A percentile compares a stretch with the other conserved stretches of the same genome.
Evolutionary conservation across 345 rosid genomes (phyloP).

Genomic region (Pugionium cornutum): DNA sequence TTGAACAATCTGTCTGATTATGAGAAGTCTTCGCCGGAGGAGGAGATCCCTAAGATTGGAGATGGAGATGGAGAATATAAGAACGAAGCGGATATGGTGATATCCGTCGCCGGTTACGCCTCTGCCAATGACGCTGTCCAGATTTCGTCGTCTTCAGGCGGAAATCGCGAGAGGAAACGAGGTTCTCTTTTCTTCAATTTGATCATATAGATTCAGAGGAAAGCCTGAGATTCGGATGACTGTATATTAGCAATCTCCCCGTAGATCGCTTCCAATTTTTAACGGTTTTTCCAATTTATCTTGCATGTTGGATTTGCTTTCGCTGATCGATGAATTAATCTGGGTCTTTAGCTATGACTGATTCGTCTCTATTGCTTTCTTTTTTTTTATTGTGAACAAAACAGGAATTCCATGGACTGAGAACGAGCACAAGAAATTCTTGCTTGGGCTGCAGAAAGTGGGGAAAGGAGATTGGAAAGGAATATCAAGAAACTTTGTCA

Average conservation of each 20-base stretch:
- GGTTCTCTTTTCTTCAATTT: conserved; percentile 47
- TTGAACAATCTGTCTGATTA: conserved; percentile 88
- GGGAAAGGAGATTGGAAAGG: conserved; percentile 99
- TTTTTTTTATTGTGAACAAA: neutral
- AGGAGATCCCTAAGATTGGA: conserved; percentile 36
- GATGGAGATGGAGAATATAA: conserved; percentile 34
- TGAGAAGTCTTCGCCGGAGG: conserved; percentile 47
- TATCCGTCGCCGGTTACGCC: conserved; percentile 54
- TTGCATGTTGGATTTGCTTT: conserved; percentile 26
- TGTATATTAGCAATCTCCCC: neutral
- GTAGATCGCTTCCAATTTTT: neutral
- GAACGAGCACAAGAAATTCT: conserved; percentile 87
- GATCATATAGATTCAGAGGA: conserved; percentile 29
- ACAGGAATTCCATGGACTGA: conserved; percentile 96
- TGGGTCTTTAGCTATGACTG: neutral
- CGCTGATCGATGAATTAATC: neutral
- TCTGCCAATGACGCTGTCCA: conserved; percentile 83
- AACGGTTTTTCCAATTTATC: neutral
- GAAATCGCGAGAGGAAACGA: conserved; percentile 81
- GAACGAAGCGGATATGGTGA: conserved; percentile 23
- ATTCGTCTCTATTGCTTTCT: neutral
- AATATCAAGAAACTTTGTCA: conserved; percentile 86
- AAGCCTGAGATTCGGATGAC: neutral
- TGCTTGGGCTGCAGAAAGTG: conserved; percentile 80
- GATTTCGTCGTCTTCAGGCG: conserved; percentile 44